Evolutionary conservation across 208 protist genomes (phyloP).

Genomic region (Crithidia bombi): DNA sequence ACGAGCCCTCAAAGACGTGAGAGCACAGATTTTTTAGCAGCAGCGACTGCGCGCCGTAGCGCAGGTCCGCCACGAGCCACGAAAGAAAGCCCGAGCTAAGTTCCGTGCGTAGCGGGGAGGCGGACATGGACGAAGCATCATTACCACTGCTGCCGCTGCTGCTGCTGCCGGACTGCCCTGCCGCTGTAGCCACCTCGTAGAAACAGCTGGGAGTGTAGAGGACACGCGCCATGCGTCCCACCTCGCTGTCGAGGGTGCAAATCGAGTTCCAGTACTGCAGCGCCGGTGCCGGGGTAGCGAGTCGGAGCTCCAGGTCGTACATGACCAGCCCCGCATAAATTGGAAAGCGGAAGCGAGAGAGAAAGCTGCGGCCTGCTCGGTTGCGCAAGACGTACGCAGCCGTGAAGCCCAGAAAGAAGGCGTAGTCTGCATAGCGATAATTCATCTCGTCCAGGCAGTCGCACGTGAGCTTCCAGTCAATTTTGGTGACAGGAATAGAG

Average conservation of each 20-base stretch:
- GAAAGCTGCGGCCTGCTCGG: conserved; percentile 30
- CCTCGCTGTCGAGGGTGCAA: conserved; percentile 56
- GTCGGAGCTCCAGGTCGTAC: conserved; percentile 67
- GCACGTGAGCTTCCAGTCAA: conserved; percentile 69
- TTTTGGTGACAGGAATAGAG: conserved; percentile 34
- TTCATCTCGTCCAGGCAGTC: conserved; percentile 87
- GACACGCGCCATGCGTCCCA: conserved; percentile 58
- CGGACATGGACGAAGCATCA: conserved; percentile 2
- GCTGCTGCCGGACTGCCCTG: conserved; percentile 9
- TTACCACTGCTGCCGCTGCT: neutral
- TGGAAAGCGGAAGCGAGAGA: conserved; percentile 53
- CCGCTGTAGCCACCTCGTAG: conserved; percentile 47
- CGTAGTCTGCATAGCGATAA: conserved; percentile 76
- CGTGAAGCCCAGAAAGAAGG: conserved; percentile 66
- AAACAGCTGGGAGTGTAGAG: conserved; percentile 61
- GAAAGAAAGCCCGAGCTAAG: conserved; percentile 22
- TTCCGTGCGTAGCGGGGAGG: conserved; percentile 1
- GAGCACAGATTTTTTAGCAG: conserved; percentile 46
- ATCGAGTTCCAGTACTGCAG: conserved; percentile 80
- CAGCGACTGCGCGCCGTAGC: conserved; percentile 46
- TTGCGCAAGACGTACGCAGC: conserved; percentile 44
- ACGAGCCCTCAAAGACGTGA: conserved; percentile 53
- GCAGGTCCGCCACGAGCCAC: conserved; percentile 35
- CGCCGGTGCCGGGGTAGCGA: conserved; percentile 53
- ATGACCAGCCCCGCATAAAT: conserved; percentile 74